These are phyloP conservation scores for Hypoxylon perforatum DNA, from an alignment of 495 filamentous ascomycete genomes.

Conservation along the genomic window DNA sequence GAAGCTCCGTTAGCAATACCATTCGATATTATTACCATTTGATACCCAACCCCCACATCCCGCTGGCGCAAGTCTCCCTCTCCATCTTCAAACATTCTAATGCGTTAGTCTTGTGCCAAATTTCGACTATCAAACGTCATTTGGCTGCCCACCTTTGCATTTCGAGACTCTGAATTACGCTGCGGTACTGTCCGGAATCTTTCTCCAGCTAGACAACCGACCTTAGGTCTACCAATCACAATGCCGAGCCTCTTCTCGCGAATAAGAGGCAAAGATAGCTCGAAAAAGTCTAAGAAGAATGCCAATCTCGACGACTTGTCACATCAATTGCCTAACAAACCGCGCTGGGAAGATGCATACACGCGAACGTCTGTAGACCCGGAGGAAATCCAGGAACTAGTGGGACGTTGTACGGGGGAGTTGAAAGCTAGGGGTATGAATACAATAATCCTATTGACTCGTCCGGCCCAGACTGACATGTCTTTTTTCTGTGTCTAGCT, in stretches of 20 bases:
- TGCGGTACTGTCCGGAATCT: constrained; percentile 11
- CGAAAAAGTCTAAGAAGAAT: constrained; percentile 68
- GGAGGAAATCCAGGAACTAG: constrained; percentile 88
- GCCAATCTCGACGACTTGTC: constrained; percentile 50
- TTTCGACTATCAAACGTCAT: constrained; percentile 27
- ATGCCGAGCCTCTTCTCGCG: constrained; percentile 78
- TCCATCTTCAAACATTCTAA: constrained; percentile 28
- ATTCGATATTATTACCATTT: constrained; percentile 46
- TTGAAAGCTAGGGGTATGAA: constrained; percentile 92
- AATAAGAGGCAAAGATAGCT: constrained; percentile 76
- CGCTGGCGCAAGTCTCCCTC: constrained; percentile 40
- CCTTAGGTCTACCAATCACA: constrained; percentile 38
- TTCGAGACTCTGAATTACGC: constrained; percentile 20
- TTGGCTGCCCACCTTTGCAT: constrained; percentile 14
- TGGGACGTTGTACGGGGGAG: constrained; percentile 86
- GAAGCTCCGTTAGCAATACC: constrained; percentile 38
- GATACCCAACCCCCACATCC: constrained; percentile 47
- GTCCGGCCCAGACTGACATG: constrained; percentile 49
- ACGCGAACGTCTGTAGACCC: constrained; percentile 84
- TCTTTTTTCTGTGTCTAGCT: constrained; percentile 61
- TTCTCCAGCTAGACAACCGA: constrained; percentile 15
- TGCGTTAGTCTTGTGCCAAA: constrained; percentile 30
- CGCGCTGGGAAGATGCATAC: constrained; percentile 91
- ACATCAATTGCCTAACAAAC: constrained; percentile 69
- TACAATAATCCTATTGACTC: constrained; percentile 38